phyloP scores from a whole-genome alignment of 495 filamentous ascomycete species.

The Podospora bellae-mahoneyi region DNA sequence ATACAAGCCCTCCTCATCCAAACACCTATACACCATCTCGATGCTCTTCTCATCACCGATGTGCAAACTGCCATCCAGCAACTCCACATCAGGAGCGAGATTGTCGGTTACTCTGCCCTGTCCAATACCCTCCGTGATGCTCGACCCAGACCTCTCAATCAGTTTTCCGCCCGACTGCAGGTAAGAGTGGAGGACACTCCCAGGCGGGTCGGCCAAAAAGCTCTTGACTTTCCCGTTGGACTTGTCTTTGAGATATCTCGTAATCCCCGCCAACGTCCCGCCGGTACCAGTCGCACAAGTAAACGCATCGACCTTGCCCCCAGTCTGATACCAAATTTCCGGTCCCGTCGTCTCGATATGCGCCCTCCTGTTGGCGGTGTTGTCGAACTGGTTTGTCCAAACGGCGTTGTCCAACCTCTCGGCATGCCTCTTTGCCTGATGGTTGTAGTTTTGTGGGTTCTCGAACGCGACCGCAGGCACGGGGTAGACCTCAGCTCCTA shows the following conservation, averaged over 20 bases:
- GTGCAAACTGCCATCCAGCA: slow-evolving; percentile 81
- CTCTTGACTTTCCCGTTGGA: slow-evolving; percentile 79
- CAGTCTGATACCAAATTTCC: slow-evolving; percentile 95
- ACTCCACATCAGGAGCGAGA: slow-evolving; percentile 74
- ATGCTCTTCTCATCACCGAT: slow-evolving; percentile 92
- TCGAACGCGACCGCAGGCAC: slow-evolving; percentile 96
- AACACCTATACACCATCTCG: slow-evolving; percentile 94
- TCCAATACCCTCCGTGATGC: slow-evolving; percentile 96
- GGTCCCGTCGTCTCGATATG: slow-evolving; percentile 97
- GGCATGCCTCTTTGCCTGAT: slow-evolving; percentile 86
- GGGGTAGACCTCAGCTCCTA: slow-evolving; percentile 97
- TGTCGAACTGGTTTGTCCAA: slow-evolving; percentile 99
- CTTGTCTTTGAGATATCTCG: slow-evolving; percentile 81
- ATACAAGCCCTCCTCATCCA: slow-evolving; percentile 96
- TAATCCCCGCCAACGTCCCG: slow-evolving; percentile 86
- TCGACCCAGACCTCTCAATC: slow-evolving; percentile 74
- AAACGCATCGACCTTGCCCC: slow-evolving; percentile 84
- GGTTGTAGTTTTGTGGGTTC: slow-evolving; percentile 95
- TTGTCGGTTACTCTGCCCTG: slow-evolving; percentile 97
- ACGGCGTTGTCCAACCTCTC: slow-evolving; percentile 83
- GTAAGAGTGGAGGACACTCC: slow-evolving; percentile 87
- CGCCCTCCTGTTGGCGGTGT: slow-evolving; percentile 86
- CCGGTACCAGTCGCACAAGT: slow-evolving; percentile 93
- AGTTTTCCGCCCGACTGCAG: slow-evolving; percentile 81
- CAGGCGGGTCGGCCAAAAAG: slow-evolving; percentile 91